These are phyloP conservation scores for Pelargonium australe DNA, from an alignment of 441 rosid species.

Conservation along the genomic window DNA sequence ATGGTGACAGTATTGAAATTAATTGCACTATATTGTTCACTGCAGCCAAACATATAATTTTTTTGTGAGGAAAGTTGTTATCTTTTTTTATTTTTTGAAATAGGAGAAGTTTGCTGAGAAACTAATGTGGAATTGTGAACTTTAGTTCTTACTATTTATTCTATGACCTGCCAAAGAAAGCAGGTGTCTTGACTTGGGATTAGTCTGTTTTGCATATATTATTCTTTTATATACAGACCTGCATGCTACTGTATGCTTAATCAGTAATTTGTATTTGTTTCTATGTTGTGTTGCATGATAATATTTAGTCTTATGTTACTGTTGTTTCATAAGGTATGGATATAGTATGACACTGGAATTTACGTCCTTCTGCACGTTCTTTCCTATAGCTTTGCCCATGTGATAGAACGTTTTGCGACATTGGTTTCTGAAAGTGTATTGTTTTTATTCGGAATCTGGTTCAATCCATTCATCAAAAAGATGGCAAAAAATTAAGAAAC, in stretches of 20 bases:
- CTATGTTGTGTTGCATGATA: background rate
- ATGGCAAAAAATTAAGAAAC: background rate
- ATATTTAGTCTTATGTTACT: background rate
- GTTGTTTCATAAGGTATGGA: background rate
- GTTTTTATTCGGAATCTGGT: too few relatives aligned
- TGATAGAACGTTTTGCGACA: too few relatives aligned
- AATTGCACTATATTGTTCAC: background rate
- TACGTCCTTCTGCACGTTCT: too few relatives aligned
- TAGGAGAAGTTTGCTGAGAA: too few relatives aligned
- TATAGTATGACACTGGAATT: background rate
- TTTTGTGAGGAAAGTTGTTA: too few relatives aligned
- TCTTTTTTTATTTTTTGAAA: too few relatives aligned
- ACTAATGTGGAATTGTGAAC: too few relatives aligned
- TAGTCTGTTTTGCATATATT: background rate
- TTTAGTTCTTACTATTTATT: too few relatives aligned
- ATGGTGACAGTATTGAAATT: background rate
- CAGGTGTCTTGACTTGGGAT: background rate
- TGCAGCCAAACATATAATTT: too few relatives aligned
- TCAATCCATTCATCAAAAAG: background rate
- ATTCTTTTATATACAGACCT: background rate
- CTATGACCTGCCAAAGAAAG: background rate
- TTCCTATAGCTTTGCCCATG: too few relatives aligned
- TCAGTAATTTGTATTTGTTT: background rate
- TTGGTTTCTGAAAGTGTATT: too few relatives aligned
- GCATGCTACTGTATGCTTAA: background rate